Evolutionary conservation across 768 basidiomycete species (phyloP), one percentile per base, ranked within the genome.

Genomic region (Auricularia sp.): DNA sequence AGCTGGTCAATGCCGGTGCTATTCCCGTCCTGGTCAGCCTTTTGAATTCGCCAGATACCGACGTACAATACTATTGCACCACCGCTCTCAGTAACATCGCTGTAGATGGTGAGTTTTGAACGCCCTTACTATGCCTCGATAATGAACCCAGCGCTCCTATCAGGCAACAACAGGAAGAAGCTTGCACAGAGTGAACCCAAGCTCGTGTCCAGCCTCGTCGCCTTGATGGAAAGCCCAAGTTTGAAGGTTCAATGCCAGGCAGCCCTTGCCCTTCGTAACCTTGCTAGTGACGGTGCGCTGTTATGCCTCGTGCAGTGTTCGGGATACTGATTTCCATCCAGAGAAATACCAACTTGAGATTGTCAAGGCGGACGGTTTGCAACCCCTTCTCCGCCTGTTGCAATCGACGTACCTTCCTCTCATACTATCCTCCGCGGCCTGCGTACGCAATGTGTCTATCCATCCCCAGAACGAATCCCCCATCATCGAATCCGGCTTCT

Each of bases 291-390:
- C 74, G 96, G 94, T 95, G 72, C 69, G 79, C n/a, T n/a, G n/a
- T n/a, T 74, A 43, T 36, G 36, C 56, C 18, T n/a, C 36, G 51
- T 7, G 35, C 54, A 63, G 43, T 36, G 51, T 36, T 34, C n/a
- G n/a, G n/a, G n/a, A n/a, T n/a, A n/a, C n/a, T n/a, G n/a, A n/a
- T 67, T 21, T 21, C 54, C 63, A 3, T 44, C 16, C 74, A 98
- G 95, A 98, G 78, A 98, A 97, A 78, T 99, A 98, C 74, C 97
- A 98, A 70, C 81, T 98, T 61, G 97, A 99, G 74, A 98, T 99
- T 63, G 97, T 99, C 71, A 94, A 93, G 74, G 87, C 91, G 39
- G 92, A 96, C 66, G 97, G 97, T 58, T 83, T 99, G 18, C 84
- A 88, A 62, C 88, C 96, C 5, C 83, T 99, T 39, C 85, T 98